Evolutionary conservation across 257 asterid species (phyloP), one percentile per base, ranked within the genome.

Genomic region (Penstemon newberryi): DNA sequence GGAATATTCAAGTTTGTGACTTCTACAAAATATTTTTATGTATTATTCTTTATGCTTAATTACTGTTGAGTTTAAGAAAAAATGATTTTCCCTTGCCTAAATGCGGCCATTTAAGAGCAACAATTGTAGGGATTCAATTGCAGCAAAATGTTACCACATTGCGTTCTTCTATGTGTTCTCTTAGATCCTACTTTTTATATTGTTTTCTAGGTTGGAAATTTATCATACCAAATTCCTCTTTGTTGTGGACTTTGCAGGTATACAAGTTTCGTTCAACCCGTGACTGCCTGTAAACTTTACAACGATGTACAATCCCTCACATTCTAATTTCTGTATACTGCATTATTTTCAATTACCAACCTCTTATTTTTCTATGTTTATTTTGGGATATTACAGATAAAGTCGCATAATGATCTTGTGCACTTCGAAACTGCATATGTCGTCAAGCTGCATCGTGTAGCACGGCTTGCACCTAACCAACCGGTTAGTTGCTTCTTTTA

Each of bases 371-470:
- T 56, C 61, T 33, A 40, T 65, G 52, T 51, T 58, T 25, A 81
- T 70, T 65, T 76, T 52, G 60, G 57, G 49, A 73, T 79, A 46
- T 7, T 65, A 57, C 87, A 91, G 99, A 89, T 94, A 69, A 90
- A 89, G 80, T 76, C 96, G 10, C 97, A 94, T 80, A 89, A 87
- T 64, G 97, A 94, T 91, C 95, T 94, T 42, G 75, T 82, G 82
- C 97, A 94, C 84, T 89, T 91, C 63, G 96, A 94, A 91, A 94
- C 99, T 75, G 93, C 97, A 56, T 94, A 94, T 59, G 99, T 94
- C 70, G 99, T 91, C 70, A 94, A 94, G 83, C 81, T 91, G 69
- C 99, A 94, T 69, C 97, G 96, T 19, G 85, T 94, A 54, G 96
- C 97, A 57, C 89, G 85, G 84, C 96, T 90, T 74, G 94, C 97